Base-by-base conservation (phyloP, 2,329 filamentous ascomycete genomes). In the Monosporascus ibericus region DNA sequence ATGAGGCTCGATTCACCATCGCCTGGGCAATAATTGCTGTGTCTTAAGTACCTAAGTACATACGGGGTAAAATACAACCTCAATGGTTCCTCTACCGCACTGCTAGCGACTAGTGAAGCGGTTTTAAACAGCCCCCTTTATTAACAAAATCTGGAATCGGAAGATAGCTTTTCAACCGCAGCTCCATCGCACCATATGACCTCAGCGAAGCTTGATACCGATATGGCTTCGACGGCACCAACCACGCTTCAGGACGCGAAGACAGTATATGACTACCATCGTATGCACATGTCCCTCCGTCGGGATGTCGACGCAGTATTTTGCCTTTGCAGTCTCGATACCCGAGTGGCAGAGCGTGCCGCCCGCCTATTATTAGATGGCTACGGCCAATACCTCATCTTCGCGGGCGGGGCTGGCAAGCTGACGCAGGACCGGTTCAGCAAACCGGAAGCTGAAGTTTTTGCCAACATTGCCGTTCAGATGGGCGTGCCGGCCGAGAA, bases 321-420 rank as follows among this genome's bases (percentile, higher is more conserved):
- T 67, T 72, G 71, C 60, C 69, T 77, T 44, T 75, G 74, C 64
- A 75, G 72, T 58, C 73, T 76, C 53, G 74, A 76, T 62, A 67
- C 66, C 3, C 72, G 74, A 51, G 71, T 77, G 38, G 74, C 74
- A 49, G 57, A 60, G 39, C 68, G 68, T 42, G 74, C 73, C 9
- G 72, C 74, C 2, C 65, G 71, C 55, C 65, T 77, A 20, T 74
- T 68, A 52, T 70, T 75, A 47, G 66, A 69, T 51, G 71, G 69
- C 24, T 60, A 67, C 37, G 70, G 68, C 17, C 64, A 66, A 1
- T 64, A 65, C 9, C 67, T 77, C 50, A 72, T 77, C 59, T 76
- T 73, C 67, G 74, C 73, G 0, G 74, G 74, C 9, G 69, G 67
- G 22, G 63, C 67, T 2, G 75, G 74, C 49, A 65, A 63, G 56